Conservation (phyloP, 2,329 filamentous ascomycete species). For the Apiospora rasikravindrae region DNA sequence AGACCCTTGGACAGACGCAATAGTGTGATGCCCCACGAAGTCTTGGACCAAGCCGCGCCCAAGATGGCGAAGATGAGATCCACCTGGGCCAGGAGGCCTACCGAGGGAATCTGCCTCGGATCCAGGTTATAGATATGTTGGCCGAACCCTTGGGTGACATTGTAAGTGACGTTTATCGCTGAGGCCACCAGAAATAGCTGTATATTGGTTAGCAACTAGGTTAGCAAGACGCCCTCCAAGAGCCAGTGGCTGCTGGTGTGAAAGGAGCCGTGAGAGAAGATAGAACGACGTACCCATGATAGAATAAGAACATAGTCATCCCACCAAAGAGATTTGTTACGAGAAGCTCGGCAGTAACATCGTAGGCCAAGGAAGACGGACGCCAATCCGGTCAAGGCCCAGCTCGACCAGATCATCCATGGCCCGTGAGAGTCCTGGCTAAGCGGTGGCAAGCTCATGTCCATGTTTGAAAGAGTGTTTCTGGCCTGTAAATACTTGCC, state of each 20-base stretch:
- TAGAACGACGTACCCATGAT: constrained; percentile 29
- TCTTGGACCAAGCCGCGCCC: constrained; percentile 37
- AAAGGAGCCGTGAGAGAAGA: neutral
- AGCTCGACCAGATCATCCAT: constrained; percentile 16
- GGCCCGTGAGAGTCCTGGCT: neutral
- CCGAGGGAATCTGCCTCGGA: constrained; percentile 26
- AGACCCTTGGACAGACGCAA: constrained; percentile 33
- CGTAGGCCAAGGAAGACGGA: neutral
- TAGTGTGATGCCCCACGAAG: constrained; percentile 38
- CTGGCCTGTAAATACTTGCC: neutral
- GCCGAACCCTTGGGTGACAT: constrained; percentile 20
- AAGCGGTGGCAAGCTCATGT: neutral
- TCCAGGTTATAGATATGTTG: constrained; percentile 22
- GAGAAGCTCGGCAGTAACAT: neutral
- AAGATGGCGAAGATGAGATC: constrained; percentile 30
- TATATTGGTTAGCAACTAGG: neutral
- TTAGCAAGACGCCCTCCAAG: neutral
- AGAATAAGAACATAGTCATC: constrained; percentile 35
- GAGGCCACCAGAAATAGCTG: neutral
- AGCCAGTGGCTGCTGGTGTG: neutral
- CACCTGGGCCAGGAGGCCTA: constrained; percentile 17
- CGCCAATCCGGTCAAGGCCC: neutral
- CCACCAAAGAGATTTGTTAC: constrained; percentile 31
- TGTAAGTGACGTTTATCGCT: neutral
- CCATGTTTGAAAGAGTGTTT: neutral